Evolutionary conservation across 2,329 filamentous ascomycete genomes (phyloP).

Genomic region (Parafenestella ontariensis): DNA sequence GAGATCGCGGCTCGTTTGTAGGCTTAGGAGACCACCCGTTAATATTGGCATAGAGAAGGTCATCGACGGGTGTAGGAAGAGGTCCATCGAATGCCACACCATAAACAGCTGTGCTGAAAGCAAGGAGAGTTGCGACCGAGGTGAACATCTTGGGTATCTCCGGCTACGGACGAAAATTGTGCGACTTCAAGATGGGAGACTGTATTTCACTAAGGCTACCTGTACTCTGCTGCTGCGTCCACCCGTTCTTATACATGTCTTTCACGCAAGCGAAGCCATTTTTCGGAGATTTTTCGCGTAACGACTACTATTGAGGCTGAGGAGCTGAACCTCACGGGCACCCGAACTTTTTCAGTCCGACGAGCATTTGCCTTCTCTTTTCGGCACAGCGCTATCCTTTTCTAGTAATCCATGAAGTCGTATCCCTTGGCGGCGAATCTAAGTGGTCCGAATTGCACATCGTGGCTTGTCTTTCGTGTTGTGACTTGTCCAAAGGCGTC

Average conservation of each 20-base stretch:
- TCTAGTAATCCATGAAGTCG: background rate
- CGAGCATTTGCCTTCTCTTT: background rate
- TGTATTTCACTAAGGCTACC: background rate
- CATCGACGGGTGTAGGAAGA: constrained; percentile 7
- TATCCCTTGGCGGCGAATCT: background rate
- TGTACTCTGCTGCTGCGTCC: background rate
- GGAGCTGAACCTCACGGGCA: background rate
- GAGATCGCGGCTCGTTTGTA: constrained; percentile 5
- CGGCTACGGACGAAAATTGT: background rate
- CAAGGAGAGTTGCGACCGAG: constrained; percentile 7
- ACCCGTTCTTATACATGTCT: background rate
- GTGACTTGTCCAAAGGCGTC: background rate
- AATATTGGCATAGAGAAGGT: constrained; percentile 7
- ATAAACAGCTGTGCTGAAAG: constrained; percentile 8
- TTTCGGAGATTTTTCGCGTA: too few relatives aligned
- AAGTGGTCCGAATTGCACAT: background rate
- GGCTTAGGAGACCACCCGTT: constrained; percentile 19
- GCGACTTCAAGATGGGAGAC: too few relatives aligned
- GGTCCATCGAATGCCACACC: constrained; percentile 14
- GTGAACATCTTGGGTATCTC: background rate
- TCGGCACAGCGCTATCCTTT: background rate
- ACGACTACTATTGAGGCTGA: too few relatives aligned
- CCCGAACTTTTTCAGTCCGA: background rate
- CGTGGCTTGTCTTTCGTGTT: background rate
- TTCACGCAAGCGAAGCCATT: too few relatives aligned